Percentiles rank a stretch among this genome's conserved stretches.
Evolutionary conservation across 257 asterid genomes (phyloP).

Genomic region (Lycium ferocissimum): DNA sequence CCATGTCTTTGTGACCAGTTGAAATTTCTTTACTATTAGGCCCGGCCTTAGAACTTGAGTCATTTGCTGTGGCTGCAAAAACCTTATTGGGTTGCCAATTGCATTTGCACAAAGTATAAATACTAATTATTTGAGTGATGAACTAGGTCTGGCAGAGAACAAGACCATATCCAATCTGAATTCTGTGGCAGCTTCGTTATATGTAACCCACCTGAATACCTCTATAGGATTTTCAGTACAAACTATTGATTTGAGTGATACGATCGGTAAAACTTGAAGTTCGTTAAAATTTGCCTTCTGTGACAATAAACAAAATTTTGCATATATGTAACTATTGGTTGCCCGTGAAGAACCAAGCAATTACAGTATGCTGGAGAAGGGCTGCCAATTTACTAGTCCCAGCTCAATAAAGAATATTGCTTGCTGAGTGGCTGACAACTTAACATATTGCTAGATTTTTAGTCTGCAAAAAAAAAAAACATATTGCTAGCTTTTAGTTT

Average conservation of each 20-base stretch:
- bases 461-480: too few species aligned
- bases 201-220: slow-evolving; percentile 4
- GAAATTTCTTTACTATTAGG: not conserved
- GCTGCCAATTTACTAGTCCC: not conserved
- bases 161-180: slow-evolving; percentile 1
- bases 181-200: not conserved
- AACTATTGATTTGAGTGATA: slow-evolving; percentile 12
- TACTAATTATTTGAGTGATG: not conserved
- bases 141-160: not conserved
- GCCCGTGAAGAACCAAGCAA: not conserved
- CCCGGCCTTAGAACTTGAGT: not conserved
- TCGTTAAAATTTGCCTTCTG: not conserved
- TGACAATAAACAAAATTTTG: not conserved
- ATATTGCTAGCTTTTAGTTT: not conserved
- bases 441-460: not conserved
- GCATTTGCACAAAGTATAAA: not conserved
- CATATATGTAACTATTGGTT: not conserved
- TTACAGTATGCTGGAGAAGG: slow-evolving; percentile 2
- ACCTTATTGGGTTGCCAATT: not conserved
- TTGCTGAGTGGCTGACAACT: slow-evolving; percentile 17
- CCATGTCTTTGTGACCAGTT: not conserved
- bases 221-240: not conserved
- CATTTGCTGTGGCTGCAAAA: not conserved
- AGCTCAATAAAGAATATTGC: not conserved
- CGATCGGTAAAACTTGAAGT: not conserved